Conservation (phyloP, 768 basidiomycete species). For the Omphalotus guepiniiformis region DNA sequence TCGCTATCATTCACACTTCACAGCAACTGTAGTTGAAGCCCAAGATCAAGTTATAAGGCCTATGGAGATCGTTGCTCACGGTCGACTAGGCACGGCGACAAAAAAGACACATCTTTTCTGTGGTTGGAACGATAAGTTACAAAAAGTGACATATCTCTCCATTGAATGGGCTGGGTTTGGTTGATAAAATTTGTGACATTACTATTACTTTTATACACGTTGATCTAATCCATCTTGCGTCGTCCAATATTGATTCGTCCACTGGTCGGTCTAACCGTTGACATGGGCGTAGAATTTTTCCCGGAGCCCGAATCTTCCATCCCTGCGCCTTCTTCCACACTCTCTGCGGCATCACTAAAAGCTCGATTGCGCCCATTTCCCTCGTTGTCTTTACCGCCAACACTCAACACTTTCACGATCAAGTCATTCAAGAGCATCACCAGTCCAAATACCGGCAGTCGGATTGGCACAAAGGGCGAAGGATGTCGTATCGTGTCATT, state of each 20-base stretch:
- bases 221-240: conserved; percentile 44
- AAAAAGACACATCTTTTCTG: conserved; percentile 95
- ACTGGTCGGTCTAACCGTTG: conserved; percentile 17
- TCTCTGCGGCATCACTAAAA: conserved; percentile 50
- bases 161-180: conserved; percentile 94
- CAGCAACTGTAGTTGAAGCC: conserved; percentile 74
- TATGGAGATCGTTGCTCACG: conserved; percentile 95
- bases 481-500: conserved; percentile 52
- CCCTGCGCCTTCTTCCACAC: conserved; percentile 53
- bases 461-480: conserved; percentile 75
- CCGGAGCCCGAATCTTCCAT: conserved; percentile 25
- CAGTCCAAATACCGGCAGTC: conserved; percentile 68
- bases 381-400: conserved; percentile 35
- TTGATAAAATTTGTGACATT: conserved; percentile 25
- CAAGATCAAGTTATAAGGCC: conserved; percentile 60
- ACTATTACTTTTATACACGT: background rate
- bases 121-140: conserved; percentile 73
- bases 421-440: conserved; percentile 75
- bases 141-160: conserved; percentile 67
- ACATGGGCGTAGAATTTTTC: conserved; percentile 10
- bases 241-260: conserved; percentile 36
- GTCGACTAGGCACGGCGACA: conserved; percentile 92
- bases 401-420: conserved; percentile 58
- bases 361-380: conserved; percentile 19
- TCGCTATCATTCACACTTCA: conserved; percentile 96